Base-by-base conservation (phyloP, 768 basidiomycete species). In the Amanita rimosa region DNA sequence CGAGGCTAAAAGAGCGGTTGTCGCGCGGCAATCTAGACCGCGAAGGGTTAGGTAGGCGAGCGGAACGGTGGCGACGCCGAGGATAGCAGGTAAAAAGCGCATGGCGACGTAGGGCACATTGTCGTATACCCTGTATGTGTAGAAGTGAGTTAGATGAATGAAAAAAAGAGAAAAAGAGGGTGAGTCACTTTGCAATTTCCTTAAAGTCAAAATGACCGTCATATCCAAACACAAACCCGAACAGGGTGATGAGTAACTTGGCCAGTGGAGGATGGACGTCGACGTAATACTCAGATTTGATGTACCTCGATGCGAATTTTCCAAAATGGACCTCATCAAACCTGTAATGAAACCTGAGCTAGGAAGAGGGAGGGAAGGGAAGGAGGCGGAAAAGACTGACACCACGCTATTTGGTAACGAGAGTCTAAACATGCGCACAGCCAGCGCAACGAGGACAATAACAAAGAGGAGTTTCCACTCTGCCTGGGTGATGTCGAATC, bases 301-400 rank as follows among this genome's bases (percentile, higher is more conserved):
- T 88, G 61, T 98, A 98, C 60, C 87, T 88, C 41, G 79, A 74
- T 5, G 95, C 92, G 60, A 98, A 98, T 64, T 96, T 96, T 52
- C 95, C 95, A 63, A 98, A 98, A 63, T 98, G 95, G 0, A 97
- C 95, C 64, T 98, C 95, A 62, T 98, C 95, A 64, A 98, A 98
- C 37, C 94, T 96, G 49, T 40, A 6, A n/a, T 6, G 29, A 8
- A 26, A 3, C 16, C 3, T 39, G n/a, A 19, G 38, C 38, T 26
- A 13, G 16, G 40, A 27, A 27, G 27, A 27, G 8, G 8, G 27
- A 3, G 6, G 29, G 27, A 45, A 11, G 24, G 33, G 36, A n/a
- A 58, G 50, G 34, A 3, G 34, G 27, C 22, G 22, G 22, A n/a
- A 3, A 7, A 14, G 21, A 76, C 89, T 69, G 55, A 94, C 90